Conservation (phyloP, 768 basidiomycete species). For the Amanita rubescens region DNA sequence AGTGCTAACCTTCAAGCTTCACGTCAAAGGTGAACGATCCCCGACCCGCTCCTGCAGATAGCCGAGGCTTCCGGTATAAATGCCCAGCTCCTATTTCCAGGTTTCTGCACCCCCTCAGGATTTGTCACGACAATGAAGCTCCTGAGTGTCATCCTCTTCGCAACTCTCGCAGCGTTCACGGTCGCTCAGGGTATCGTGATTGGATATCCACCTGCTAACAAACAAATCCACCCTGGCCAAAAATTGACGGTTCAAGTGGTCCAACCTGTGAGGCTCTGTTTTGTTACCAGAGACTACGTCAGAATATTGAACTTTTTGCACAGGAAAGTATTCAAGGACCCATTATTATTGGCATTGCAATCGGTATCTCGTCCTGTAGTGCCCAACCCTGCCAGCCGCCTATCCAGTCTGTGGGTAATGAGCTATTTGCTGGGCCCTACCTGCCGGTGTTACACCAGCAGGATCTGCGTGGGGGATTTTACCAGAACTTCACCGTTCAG, state of each 20-base stretch:
- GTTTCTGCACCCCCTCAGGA: too few relatives aligned
- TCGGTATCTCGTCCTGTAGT: neutral
- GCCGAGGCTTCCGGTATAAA: too few relatives aligned
- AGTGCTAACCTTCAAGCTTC: too few relatives aligned
- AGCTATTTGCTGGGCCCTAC: neutral
- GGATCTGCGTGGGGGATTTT: neutral
- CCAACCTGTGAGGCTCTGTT: neutral
- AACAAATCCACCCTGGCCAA: neutral
- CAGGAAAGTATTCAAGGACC: neutral
- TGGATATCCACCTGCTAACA: neutral
- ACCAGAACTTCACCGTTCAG: neutral
- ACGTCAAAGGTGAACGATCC: neutral
- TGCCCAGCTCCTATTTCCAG: too few relatives aligned
- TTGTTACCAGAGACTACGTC: neutral
- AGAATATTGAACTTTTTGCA: neutral
- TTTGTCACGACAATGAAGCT: neutral
- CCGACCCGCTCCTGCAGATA: neutral
- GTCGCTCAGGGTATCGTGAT: neutral
- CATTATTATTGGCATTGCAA: neutral
- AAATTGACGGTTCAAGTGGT: neutral
- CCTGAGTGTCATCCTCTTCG: neutral
- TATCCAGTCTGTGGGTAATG: neutral
- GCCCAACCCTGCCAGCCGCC: neutral
- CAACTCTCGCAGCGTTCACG: neutral
- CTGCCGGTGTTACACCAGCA: neutral